Evolutionary conservation across 2,329 filamentous ascomycete genomes (phyloP), one percentile per base, ranked within the genome.

Genomic region (Celoporthe dispersa): DNA sequence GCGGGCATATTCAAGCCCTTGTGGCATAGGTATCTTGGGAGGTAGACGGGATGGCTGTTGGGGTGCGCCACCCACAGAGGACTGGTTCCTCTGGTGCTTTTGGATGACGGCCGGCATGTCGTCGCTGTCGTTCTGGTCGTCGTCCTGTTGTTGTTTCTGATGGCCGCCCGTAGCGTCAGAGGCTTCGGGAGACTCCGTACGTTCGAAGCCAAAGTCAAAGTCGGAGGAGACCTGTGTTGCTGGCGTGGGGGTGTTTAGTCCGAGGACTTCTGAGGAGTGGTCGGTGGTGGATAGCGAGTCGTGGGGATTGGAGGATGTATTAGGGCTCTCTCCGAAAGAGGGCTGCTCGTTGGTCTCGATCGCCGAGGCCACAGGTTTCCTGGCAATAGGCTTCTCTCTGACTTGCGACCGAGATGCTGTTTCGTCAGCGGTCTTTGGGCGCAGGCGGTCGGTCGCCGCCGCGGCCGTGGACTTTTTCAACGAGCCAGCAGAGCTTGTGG

Each of bases 371-470:
- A 68, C 44, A 37, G 65, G 70, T 41, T 51, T 57, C 35, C 61
- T 62, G 4, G 41, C 28, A 37, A 66, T 41, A 28, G 68, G 62
- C 25, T 65, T 61, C 33, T 51, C 61, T 64, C 66, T 70, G n/a
- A 70, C 44, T 16, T 68, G 70, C 22, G 39, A 22, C 7, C 62
- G 48, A 51, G 65, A 57, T 31, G 41, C 31, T 60, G 68, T 65
- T 48, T 67, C 70, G 41, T 64, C 53, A 44, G 70, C 65, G 25
- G 68, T 72, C 51, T 70, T 70, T n/a, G 70, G 70, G 65, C 70
- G 70, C 3, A 33, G 44, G 14, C n/a, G 39, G 66, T 63, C 66
- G 55, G 44, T 60, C 55, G 55, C 67, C 55, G 55, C 67, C 33
- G 55, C 19, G 8, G 62, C 39, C 31, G 70, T 60, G 25, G 35